These are phyloP conservation scores for Acanthamoeba healyi DNA, from an alignment of 208 protist genomes.

Conservation along the genomic window DNA sequence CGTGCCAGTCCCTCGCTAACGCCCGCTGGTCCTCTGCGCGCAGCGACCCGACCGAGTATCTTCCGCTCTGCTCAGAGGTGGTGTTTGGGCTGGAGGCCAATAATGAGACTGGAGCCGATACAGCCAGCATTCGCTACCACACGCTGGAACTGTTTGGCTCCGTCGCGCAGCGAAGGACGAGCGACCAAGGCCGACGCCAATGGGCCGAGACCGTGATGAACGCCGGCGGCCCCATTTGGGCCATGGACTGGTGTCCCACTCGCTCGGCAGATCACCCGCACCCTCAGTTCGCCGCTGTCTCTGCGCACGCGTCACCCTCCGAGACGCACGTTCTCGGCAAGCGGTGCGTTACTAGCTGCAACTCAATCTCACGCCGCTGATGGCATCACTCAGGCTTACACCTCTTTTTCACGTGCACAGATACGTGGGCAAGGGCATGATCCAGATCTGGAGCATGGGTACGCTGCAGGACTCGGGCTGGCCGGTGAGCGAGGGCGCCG, in stretches of 20 bases:
- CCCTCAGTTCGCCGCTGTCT: constrained; percentile 4
- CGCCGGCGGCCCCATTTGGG: constrained; percentile 34
- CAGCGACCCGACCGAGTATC: constrained; percentile 40
- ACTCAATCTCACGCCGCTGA: no score
- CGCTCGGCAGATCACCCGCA: background rate
- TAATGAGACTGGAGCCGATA: background rate
- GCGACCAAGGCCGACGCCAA: background rate
- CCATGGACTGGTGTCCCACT: constrained; percentile 29
- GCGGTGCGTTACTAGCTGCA: background rate
- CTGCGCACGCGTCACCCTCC: background rate
- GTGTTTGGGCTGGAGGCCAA: background rate
- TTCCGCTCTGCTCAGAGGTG: background rate
- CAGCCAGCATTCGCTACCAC: background rate
- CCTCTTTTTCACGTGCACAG: background rate
- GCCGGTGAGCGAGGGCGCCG: background rate
- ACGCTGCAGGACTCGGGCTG: constrained; percentile 33
- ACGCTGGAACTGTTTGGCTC: constrained; percentile 5
- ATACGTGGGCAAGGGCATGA: constrained; percentile 44
- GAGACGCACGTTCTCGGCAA: constrained; percentile 34
- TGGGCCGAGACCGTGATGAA: constrained; percentile 54
- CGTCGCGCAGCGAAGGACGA: background rate
- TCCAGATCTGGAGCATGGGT: constrained; percentile 55
- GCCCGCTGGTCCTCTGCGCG: no score
- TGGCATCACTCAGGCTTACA: background rate
- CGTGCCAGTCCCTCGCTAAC: no score